Percentiles rank a stretch among this genome's conserved stretches.
Evolutionary conservation across 441 rosid genomes (phyloP).

Genomic region (Manihot esculenta): DNA sequence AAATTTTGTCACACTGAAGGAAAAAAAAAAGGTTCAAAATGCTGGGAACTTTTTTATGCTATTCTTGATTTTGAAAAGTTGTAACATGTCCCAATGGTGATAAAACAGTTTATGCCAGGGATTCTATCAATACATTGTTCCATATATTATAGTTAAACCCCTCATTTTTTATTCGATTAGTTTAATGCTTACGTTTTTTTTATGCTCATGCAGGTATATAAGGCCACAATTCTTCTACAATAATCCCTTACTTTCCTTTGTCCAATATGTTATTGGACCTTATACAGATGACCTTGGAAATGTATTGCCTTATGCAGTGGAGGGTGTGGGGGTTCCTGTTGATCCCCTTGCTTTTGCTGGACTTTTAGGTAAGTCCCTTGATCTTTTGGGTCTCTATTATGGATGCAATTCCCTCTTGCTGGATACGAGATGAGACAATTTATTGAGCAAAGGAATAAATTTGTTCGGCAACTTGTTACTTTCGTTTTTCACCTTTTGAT

Average conservation of each 20-base stretch:
- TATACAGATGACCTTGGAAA: constrained; percentile 88
- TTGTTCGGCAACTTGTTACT: neutral
- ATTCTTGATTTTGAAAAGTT: no score
- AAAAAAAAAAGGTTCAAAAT: no score
- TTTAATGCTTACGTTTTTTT: neutral
- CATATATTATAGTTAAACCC: neutral
- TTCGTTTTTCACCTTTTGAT: neutral
- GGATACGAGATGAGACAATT: neutral
- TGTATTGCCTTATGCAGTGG: constrained; percentile 84
- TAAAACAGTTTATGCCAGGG: neutral
- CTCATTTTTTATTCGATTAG: neutral
- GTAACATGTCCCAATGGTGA: no score
- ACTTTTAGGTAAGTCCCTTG: constrained; percentile 59
- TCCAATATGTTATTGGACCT: constrained; percentile 83
- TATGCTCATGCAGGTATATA: constrained; percentile 78
- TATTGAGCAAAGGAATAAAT: neutral
- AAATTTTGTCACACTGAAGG: no score
- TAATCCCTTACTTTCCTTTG: constrained; percentile 77
- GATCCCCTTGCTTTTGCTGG: constrained; percentile 97
- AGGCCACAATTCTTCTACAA: constrained; percentile 88
- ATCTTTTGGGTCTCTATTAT: neutral
- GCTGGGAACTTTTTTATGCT: no score
- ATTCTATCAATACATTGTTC: neutral
- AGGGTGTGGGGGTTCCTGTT: constrained; percentile 87
- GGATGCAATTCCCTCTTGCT: neutral